A percentile compares a stretch with the other conserved stretches of the same genome.
phyloP scores from a whole-genome alignment of 257 asterid species.

The Solanum etuberosum region DNA sequence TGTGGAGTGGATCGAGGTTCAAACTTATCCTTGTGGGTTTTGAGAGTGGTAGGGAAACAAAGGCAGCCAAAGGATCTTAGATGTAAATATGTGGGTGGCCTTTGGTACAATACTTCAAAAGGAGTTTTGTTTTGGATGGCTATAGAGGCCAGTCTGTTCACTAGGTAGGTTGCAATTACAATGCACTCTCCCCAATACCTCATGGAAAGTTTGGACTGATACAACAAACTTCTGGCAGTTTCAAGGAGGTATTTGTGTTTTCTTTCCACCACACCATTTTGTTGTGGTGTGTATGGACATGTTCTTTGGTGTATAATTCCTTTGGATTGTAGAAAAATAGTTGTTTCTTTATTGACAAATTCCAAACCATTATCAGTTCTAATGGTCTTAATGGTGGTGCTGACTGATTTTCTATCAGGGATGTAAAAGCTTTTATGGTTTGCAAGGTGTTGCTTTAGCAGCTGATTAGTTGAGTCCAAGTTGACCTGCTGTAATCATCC shows the following conservation, averaged over 20 bases:
- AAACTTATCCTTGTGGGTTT: background rate
- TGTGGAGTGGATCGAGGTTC: background rate
- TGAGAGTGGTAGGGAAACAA: background rate
- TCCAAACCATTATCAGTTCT: too few relatives aligned
- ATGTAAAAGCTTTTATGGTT: too few relatives aligned
- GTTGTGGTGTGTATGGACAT: background rate
- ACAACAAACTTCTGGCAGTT: background rate
- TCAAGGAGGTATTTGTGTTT: background rate
- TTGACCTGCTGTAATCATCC: background rate
- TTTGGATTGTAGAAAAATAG: too few relatives aligned
- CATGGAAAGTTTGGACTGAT: background rate
- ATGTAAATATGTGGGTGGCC: background rate
- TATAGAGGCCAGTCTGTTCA: accelerated
- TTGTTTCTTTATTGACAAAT: background rate
- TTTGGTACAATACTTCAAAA: background rate
- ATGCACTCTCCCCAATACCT: background rate
- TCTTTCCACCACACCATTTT: background rate
- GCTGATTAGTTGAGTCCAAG: background rate
- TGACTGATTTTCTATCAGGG: background rate
- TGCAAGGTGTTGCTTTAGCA: background rate
- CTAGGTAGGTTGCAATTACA: background rate
- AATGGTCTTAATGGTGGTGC: too few relatives aligned
- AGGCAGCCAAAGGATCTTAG: background rate
- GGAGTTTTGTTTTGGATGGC: background rate
- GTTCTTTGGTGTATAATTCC: background rate